Evolutionary conservation across 1,284 basidiomycete genomes (phyloP).

Genomic region (Binderoboletus segoi): DNA sequence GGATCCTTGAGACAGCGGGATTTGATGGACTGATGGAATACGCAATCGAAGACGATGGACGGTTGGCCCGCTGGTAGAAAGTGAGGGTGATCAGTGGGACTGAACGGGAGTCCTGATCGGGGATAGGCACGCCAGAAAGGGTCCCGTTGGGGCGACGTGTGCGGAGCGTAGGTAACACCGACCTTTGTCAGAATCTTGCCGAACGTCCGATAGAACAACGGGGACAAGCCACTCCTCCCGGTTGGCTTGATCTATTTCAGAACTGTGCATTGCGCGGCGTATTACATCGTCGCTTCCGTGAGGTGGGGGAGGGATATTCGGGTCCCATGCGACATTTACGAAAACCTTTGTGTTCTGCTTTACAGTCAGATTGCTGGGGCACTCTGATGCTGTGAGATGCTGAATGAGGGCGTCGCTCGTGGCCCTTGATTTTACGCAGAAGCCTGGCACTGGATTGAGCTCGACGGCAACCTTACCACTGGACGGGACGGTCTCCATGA

Average conservation of each 20-base stretch:
- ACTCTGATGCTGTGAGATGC: constrained; percentile 6
- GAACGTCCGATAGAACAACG: constrained; percentile 67
- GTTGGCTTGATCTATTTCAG: constrained; percentile 42
- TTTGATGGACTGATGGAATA: constrained; percentile 62
- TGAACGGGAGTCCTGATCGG: neutral
- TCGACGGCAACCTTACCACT: constrained; percentile 18
- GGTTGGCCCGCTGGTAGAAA: constrained; percentile 59
- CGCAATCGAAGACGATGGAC: constrained; percentile 69
- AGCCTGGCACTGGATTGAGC: constrained; percentile 34
- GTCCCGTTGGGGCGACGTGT: neutral
- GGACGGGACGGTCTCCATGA: constrained; percentile 28
- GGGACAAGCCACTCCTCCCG: constrained; percentile 62
- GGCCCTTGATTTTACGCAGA: constrained; percentile 34
- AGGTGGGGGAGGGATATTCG: constrained; percentile 66
- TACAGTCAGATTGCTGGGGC: constrained; percentile 30
- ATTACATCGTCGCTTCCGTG: constrained; percentile 56
- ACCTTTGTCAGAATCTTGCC: constrained; percentile 72
- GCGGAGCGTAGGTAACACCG: constrained; percentile 19
- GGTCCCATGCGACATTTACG: constrained; percentile 70
- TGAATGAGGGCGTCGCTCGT: constrained; percentile 18
- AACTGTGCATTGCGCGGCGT: constrained; percentile 55
- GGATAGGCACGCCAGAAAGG: constrained; percentile 5
- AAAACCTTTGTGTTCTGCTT: constrained; percentile 63
- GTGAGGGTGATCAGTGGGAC: neutral
- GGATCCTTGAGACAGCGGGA: constrained; percentile 57